Percentiles rank a stretch among this genome's conserved stretches.
Evolutionary conservation across 2,329 filamentous ascomycete species (phyloP).

Genomic region (Sporothrix dimorphospora): DNA sequence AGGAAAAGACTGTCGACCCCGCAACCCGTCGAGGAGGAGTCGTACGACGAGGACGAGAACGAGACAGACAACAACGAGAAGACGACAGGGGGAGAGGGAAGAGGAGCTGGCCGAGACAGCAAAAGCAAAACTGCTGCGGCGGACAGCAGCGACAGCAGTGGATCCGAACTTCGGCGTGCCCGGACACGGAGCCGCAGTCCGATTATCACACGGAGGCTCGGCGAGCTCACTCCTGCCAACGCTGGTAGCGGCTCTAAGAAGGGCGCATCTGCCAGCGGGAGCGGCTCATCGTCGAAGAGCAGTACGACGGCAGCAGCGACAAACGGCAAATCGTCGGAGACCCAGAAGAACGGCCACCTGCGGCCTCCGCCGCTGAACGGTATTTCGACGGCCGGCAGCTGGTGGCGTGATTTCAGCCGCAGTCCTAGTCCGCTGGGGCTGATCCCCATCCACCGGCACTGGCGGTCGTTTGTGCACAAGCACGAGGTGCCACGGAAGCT

Average conservation of each 20-base stretch:
- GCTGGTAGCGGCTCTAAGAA: slow-evolving; percentile 20
- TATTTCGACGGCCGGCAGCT: slow-evolving; percentile 48
- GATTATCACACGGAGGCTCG: slow-evolving; percentile 55
- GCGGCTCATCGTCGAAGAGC: slow-evolving; percentile 31
- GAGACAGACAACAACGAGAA: slow-evolving; percentile 36
- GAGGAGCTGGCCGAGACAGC: not conserved
- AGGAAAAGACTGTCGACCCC: slow-evolving; percentile 60
- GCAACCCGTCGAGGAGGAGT: slow-evolving; percentile 62
- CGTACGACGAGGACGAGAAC: slow-evolving; percentile 56
- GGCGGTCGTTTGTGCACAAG: slow-evolving; percentile 89
- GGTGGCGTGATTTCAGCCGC: slow-evolving; percentile 86
- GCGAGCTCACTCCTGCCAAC: slow-evolving; percentile 54
- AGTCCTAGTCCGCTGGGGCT: slow-evolving; percentile 91
- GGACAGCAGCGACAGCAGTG: slow-evolving; percentile 43
- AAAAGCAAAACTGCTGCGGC: slow-evolving; percentile 12
- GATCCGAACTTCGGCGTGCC: slow-evolving; percentile 60
- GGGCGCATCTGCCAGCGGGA: not conserved
- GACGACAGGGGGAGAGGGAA: not conserved
- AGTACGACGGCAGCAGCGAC: slow-evolving; percentile 38
- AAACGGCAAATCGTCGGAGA: slow-evolving; percentile 34
- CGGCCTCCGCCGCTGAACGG: slow-evolving; percentile 64
- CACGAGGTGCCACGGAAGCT: slow-evolving; percentile 95
- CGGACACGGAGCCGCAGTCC: slow-evolving; percentile 74
- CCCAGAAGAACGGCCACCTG: slow-evolving; percentile 65
- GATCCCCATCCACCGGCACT: slow-evolving; percentile 93